Conservation (phyloP, 2,329 filamentous ascomycete genomes). For the Penicillium sp. region DNA sequence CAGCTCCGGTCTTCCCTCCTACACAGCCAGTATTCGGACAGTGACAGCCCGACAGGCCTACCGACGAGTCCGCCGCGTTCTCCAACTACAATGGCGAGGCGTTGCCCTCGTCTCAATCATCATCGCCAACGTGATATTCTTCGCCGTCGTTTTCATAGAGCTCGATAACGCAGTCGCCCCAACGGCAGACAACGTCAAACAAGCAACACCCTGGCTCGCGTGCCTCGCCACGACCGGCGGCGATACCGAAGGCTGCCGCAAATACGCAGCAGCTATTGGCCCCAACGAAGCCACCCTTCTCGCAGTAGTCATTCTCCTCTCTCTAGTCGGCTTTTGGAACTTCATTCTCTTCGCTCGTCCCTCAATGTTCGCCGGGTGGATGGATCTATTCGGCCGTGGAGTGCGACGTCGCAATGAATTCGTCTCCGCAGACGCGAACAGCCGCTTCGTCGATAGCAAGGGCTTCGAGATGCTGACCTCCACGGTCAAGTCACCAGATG, state of each 20-base stretch:
- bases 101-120: conserved; percentile 89
- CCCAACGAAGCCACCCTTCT: conserved; percentile 76
- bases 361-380: conserved; percentile 86
- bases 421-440: conserved; percentile 79
- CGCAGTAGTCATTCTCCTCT: conserved; percentile 79
- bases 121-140: conserved; percentile 88
- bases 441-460: conserved; percentile 64
- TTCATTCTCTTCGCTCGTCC: conserved; percentile 78
- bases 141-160: conserved; percentile 86
- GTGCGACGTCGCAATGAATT: conserved; percentile 68
- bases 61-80: conserved; percentile 78
- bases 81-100: conserved; percentile 91
- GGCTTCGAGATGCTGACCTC: conserved; percentile 76
- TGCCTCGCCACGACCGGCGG: conserved; percentile 66
- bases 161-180: conserved; percentile 71
- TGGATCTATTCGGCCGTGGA: conserved; percentile 59
- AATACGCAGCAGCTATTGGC: conserved; percentile 62
- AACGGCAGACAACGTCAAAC: conserved; percentile 57
- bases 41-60: conserved; percentile 86
- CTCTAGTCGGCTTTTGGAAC: conserved; percentile 84
- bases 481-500: conserved; percentile 37
- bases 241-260: conserved; percentile 68
- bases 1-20: conserved; percentile 71
- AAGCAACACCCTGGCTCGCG: conserved; percentile 66
- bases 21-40: conserved; percentile 74